phyloP scores from a whole-genome alignment of 2,329 filamentous ascomycete species.

The Huntiella abstrusa region DNA sequence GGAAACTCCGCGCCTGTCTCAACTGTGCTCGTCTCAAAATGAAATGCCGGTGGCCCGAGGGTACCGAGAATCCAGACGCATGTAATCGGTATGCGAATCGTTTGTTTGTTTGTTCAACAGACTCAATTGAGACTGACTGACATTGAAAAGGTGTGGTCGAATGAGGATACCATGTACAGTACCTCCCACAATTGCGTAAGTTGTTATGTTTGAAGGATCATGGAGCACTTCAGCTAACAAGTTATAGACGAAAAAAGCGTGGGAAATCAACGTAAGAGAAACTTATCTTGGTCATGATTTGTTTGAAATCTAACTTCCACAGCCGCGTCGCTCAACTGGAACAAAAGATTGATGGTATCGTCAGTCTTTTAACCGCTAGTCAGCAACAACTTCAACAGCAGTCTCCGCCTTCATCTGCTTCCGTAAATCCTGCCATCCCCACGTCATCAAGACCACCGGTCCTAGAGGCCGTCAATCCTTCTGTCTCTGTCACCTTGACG shows the following conservation, averaged over 20 bases:
- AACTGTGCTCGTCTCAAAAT: constrained; percentile 21
- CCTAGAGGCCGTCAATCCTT: too few species aligned
- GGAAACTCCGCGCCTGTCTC: constrained; percentile 18
- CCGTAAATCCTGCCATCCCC: not conserved
- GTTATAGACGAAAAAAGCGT: constrained; percentile 16
- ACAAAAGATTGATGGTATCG: constrained; percentile 23
- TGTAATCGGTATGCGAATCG: constrained; percentile 15
- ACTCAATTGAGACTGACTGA: not conserved
- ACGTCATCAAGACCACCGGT: not conserved
- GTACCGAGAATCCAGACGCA: not conserved
- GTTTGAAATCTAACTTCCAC: not conserved
- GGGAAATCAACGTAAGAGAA: constrained; percentile 20
- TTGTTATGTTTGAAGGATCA: not conserved
- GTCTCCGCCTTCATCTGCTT: not conserved
- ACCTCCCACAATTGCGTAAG: constrained; percentile 17
- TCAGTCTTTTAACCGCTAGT: constrained; percentile 11
- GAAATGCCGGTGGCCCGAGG: constrained; percentile 19
- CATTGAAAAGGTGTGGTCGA: constrained; percentile 17
- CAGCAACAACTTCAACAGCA: constrained; percentile 4
- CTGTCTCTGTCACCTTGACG: not conserved
- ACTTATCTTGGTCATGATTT: not conserved
- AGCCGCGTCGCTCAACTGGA: constrained; percentile 22
- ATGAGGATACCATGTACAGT: constrained; percentile 19
- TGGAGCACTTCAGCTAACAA: not conserved
- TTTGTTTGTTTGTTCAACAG: not conserved